Evolutionary conservation across 2,329 filamentous ascomycete genomes (phyloP).

Genomic region (Colletotrichum lupini): DNA sequence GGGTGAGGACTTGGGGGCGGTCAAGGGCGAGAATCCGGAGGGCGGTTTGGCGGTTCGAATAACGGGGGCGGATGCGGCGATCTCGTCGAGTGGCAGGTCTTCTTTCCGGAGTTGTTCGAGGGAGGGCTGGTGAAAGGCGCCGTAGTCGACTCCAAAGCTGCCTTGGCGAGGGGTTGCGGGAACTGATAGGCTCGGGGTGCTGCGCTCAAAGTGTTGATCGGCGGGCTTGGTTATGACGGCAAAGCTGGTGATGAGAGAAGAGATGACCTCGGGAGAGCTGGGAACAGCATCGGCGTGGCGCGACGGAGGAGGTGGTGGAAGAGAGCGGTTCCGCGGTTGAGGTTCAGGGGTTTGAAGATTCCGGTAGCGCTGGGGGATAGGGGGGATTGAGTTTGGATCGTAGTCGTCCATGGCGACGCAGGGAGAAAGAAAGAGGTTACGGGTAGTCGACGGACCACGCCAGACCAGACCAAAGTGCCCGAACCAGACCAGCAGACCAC

Average conservation of each 20-base stretch:
- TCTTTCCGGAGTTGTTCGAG: conserved; percentile 61
- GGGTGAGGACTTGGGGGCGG: conserved; percentile 66
- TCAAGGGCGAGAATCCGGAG: conserved; percentile 78
- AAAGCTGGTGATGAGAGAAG: conserved; percentile 75
- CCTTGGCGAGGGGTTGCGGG: conserved; percentile 54
- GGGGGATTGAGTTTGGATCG: conserved; percentile 33
- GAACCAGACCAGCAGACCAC: conserved; percentile 8
- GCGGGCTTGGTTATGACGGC: conserved; percentile 76
- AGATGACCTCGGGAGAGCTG: conserved; percentile 77
- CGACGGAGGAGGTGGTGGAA: conserved; percentile 29
- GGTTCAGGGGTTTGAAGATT: conserved; percentile 34
- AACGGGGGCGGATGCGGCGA: conserved; percentile 74
- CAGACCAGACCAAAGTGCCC: not conserved
- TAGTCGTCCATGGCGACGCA: conserved; percentile 34
- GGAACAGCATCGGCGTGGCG: conserved; percentile 48
- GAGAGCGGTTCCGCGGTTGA: conserved; percentile 29
- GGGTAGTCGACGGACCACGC: not conserved
- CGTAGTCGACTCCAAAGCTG: conserved; percentile 80
- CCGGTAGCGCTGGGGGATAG: conserved; percentile 37
- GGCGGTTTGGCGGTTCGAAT: conserved; percentile 85
- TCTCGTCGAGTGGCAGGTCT: conserved; percentile 64
- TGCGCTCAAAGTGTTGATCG: conserved; percentile 75
- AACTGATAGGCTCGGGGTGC: conserved; percentile 49
- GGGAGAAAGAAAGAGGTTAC: not conserved
- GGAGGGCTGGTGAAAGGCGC: conserved; percentile 67